phyloP scores from a whole-genome alignment of 495 filamentous ascomycete genomes.

The Pseudotulostoma volvatum region DNA sequence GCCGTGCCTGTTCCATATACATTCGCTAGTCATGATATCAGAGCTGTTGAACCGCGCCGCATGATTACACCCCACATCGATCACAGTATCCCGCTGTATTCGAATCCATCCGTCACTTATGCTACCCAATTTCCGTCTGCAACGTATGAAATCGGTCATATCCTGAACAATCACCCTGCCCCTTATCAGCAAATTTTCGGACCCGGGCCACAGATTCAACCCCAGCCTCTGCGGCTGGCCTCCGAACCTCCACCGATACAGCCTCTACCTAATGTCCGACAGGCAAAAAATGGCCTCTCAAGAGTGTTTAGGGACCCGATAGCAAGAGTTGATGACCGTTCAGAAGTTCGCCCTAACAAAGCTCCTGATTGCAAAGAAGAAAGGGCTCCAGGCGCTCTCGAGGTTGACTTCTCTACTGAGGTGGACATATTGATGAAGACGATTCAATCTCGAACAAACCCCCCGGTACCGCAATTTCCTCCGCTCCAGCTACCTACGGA shows the following conservation, averaged over 20 bases:
- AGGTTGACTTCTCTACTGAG: slow-evolving; percentile 56
- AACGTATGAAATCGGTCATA: slow-evolving; percentile 21
- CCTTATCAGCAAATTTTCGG: slow-evolving; percentile 17
- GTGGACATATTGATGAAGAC: slow-evolving; percentile 87
- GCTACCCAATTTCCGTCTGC: slow-evolving; percentile 20
- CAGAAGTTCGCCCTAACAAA: slow-evolving; percentile 1
- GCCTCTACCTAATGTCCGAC: slow-evolving; percentile 23
- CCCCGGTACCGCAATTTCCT: slow-evolving; percentile 12
- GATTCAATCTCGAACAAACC: slow-evolving; percentile 43
- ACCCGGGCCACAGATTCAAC: slow-evolving; percentile 14
- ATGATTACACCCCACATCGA: slow-evolving; percentile 20
- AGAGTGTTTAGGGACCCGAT: slow-evolving; percentile 12
- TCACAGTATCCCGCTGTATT: slow-evolving; percentile 24
- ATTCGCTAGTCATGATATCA: slow-evolving; percentile 24
- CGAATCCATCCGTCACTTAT: slow-evolving; percentile 21
- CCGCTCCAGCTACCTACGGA: slow-evolving; percentile 20
- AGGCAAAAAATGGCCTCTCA: slow-evolving; percentile 27
- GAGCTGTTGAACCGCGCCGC: slow-evolving; percentile 22
- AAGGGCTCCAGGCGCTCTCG: slow-evolving; percentile 6
- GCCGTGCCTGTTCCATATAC: slow-evolving; percentile 29
- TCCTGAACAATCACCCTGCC: slow-evolving; percentile 15
- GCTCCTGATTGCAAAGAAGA: slow-evolving; percentile 1
- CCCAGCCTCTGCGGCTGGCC: slow-evolving; percentile 18
- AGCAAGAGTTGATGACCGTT: slow-evolving; percentile 8
- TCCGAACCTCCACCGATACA: slow-evolving; percentile 18